A percentile compares a stretch with the other conserved stretches of the same genome.
Evolutionary conservation across 202 grass and related monocot genomes (phyloP).

Genomic region (Brachypodium distachyon): DNA sequence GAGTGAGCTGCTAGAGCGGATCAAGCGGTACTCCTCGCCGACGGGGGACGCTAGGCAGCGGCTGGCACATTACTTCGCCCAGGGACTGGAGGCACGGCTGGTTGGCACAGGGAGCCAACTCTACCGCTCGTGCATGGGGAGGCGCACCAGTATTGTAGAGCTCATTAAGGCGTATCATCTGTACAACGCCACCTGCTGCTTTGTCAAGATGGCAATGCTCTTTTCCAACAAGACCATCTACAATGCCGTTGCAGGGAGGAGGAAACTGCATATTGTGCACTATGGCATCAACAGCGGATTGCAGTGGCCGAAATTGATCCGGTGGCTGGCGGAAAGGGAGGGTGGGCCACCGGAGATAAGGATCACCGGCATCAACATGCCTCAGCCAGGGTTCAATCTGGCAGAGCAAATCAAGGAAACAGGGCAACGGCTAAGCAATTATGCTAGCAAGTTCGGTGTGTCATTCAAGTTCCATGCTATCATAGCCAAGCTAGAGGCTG

Average conservation of each 20-base stretch:
- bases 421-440: constrained; percentile 25
- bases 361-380: constrained; percentile 31
- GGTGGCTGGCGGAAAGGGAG: too few relatives aligned
- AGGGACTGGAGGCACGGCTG: too few relatives aligned
- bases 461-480: too few relatives aligned
- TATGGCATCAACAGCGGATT: constrained; percentile 32
- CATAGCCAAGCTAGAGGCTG: constrained; percentile 13
- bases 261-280: too few relatives aligned
- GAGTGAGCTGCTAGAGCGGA: constrained; percentile 29
- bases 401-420: constrained; percentile 29
- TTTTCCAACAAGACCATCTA: too few relatives aligned
- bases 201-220: too few relatives aligned
- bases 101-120: constrained; percentile 31
- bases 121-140: not conserved
- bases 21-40: constrained; percentile 22
- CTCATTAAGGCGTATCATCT: constrained; percentile 32
- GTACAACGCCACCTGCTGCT: constrained; percentile 28
- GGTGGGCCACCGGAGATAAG: constrained; percentile 30
- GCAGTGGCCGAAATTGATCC: constrained; percentile 44
- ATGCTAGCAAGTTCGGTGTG: constrained; percentile 11
- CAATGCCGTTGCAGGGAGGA: too few relatives aligned
- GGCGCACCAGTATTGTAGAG: not conserved
- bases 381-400: constrained; percentile 31
- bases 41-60: constrained; percentile 34
- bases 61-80: too few relatives aligned